phyloP scores from a whole-genome alignment of 2,329 filamentous ascomycete species.

The Tympanopsis confertula region DNA sequence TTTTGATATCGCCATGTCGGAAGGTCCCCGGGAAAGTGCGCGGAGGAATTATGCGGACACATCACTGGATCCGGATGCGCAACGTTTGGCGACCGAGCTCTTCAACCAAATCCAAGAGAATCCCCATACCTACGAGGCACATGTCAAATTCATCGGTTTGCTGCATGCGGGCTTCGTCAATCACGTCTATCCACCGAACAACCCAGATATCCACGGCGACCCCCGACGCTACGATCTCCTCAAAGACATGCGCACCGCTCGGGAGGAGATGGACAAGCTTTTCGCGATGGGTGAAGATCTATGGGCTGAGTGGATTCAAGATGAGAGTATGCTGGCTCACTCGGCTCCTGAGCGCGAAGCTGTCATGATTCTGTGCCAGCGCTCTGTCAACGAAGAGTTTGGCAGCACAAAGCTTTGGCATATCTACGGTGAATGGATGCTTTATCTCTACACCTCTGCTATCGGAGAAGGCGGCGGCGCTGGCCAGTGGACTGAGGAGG shows the following conservation, averaged over 20 bases:
- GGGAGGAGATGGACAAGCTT: constrained; percentile 46
- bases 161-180: constrained; percentile 31
- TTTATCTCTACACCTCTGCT: constrained; percentile 39
- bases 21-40: constrained; percentile 22
- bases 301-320: constrained; percentile 52
- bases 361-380: constrained; percentile 46
- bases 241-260: constrained; percentile 29
- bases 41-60: constrained; percentile 25
- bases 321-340: constrained; percentile 44
- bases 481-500: constrained; percentile 37
- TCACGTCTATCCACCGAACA: constrained; percentile 29
- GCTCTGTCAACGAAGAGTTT: constrained; percentile 48
- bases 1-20: constrained; percentile 29
- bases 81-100: constrained; percentile 24
- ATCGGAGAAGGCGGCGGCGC: constrained; percentile 20
- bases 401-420: constrained; percentile 48
- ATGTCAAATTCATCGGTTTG: constrained; percentile 29
- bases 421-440: constrained; percentile 50
- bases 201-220: constrained; percentile 27
- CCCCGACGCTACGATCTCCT: constrained; percentile 30
- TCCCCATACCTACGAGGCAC: constrained; percentile 30
- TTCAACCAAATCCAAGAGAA: constrained; percentile 27
- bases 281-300: constrained; percentile 52
- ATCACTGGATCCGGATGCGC: constrained; percentile 24
- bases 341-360: constrained; percentile 42